Base-by-base conservation (phyloP, 1,284 basidiomycete species). In the Cutaneotrichosporon sp. region DNA sequence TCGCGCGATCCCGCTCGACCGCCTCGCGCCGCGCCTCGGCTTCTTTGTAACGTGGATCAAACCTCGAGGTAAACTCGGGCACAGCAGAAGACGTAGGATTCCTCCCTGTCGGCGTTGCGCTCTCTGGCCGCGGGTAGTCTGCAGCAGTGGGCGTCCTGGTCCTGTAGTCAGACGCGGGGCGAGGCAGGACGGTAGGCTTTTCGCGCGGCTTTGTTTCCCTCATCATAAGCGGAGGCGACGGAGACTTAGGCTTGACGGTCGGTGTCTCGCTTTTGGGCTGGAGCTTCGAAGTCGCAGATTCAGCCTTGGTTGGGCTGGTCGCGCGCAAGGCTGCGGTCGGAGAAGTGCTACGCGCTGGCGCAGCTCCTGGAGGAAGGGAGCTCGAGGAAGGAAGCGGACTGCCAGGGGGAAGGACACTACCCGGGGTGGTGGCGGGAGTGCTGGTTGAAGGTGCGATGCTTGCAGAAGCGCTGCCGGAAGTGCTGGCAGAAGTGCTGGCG, bases 31-130 rank as follows among this genome's bases (percentile, higher is more conserved):
- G 19, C 6, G 42, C 42, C 42, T 27, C 42, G 26, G 22, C 6
- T 11, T 20, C 42, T 29, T 20, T 20, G 24, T 33, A 31, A 22
- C 51, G 51, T 5, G 51, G 51, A 26, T 52, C 51, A 25, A 52
- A 52, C 12, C 46, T 32, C 3, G 51, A 53, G 14, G 27, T 45
- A 27, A 51, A 51, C 35, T 37, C 33, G 7, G 19, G 22, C 14
- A n/a, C 39, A 26, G 39, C 12, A 20, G 37, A 22, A 12, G 37
- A 22, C 10, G 20, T 12, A 4, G 38, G 14, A 16, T 22, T 16
- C 12, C 22, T 26, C 12, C 22, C 38, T 14, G 5, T 41, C 7
- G 38, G 38, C 24, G 38, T 41, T 9, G 24, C 38, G 22, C 38
- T 41, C 38, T 25, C 38, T 6, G 38, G 24, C 22, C 38, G 38